Percentiles rank a stretch among this genome's conserved stretches.
Conservation (phyloP, 768 basidiomycete species). For the Boletus pseudopeckii region DNA sequence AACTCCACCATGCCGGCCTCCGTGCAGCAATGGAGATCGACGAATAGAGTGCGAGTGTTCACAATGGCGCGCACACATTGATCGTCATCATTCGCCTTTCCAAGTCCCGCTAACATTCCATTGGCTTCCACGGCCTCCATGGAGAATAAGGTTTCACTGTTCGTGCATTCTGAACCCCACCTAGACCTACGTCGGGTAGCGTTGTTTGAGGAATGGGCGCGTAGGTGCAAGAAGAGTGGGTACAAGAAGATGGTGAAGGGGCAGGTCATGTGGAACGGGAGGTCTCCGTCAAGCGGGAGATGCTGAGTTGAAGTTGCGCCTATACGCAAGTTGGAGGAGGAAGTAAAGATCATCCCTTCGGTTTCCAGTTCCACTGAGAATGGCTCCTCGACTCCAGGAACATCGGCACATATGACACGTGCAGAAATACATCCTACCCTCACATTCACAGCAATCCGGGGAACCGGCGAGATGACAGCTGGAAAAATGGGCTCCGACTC, state of each 20-base stretch:
- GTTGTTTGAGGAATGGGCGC: constrained; percentile 30
- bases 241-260: constrained; percentile 42
- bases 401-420: constrained; percentile 48
- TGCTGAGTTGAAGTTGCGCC: constrained; percentile 18
- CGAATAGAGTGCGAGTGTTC: constrained; percentile 40
- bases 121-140: constrained; percentile 53
- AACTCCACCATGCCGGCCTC: constrained; percentile 64
- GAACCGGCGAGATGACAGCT: constrained; percentile 39
- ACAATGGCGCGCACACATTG: constrained; percentile 38
- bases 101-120: constrained; percentile 45
- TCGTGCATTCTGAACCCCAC: constrained; percentile 37
- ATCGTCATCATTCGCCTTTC: constrained; percentile 47
- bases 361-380: constrained; percentile 56
- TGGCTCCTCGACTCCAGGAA: constrained; percentile 37
- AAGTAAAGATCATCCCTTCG: constrained; percentile 46
- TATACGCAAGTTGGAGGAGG: constrained; percentile 41
- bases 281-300: constrained; percentile 32
- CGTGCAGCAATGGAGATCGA: constrained; percentile 47
- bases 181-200: constrained; percentile 28
- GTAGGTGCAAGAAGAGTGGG: constrained; percentile 54
- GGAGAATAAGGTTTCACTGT: constrained; percentile 51
- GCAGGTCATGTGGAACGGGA: constrained; percentile 45
- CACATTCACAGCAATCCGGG: constrained; percentile 47
- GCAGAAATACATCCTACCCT: constrained; percentile 48
- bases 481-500: constrained; percentile 22